Percentiles rank a stretch among this genome's conserved stretches.
These are phyloP conservation scores for Stagonosporopsis rhizophila DNA, from an alignment of 2,329 filamentous ascomycete species.

Conservation along the genomic window DNA sequence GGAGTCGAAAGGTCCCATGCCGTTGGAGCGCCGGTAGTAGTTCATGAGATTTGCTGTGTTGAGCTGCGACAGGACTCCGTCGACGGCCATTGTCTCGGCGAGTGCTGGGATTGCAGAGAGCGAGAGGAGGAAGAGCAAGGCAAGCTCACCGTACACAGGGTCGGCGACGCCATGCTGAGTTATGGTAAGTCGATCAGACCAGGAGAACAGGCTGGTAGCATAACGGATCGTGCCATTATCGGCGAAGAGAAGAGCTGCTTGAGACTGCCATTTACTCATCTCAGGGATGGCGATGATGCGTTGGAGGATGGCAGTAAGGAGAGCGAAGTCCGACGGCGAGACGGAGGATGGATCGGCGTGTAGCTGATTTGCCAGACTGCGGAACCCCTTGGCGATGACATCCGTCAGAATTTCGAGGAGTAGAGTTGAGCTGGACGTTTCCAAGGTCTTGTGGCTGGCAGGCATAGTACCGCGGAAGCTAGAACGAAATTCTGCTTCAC, in stretches of 20 bases:
- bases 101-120: constrained; percentile 81
- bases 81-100: constrained; percentile 88
- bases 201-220: constrained; percentile 87
- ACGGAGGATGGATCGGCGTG: constrained; percentile 74
- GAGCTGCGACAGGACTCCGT: constrained; percentile 81
- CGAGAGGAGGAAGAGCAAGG: constrained; percentile 85
- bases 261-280: constrained; percentile 67
- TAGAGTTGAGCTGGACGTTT: constrained; percentile 38
- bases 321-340: constrained; percentile 79
- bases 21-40: constrained; percentile 72
- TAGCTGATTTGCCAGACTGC: constrained; percentile 78
- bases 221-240: constrained; percentile 75
- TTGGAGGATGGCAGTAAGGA: constrained; percentile 88
- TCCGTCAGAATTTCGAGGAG: constrained; percentile 81
- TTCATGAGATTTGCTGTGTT: constrained; percentile 80
- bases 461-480: constrained; percentile 48
- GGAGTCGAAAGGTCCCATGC: constrained; percentile 80
- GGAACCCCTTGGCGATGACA: constrained; percentile 82
- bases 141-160: constrained; percentile 92
- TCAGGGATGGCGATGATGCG: constrained; percentile 80
- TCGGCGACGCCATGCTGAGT: constrained; percentile 66
- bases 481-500: constrained; percentile 36
- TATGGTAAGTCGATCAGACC: constrained; percentile 82
- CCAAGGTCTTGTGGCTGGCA: constrained; percentile 52
- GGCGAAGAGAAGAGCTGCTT: constrained; percentile 58